Base-by-base conservation (phyloP, 2,329 filamentous ascomycete species). In the Aspergillus texensis region DNA sequence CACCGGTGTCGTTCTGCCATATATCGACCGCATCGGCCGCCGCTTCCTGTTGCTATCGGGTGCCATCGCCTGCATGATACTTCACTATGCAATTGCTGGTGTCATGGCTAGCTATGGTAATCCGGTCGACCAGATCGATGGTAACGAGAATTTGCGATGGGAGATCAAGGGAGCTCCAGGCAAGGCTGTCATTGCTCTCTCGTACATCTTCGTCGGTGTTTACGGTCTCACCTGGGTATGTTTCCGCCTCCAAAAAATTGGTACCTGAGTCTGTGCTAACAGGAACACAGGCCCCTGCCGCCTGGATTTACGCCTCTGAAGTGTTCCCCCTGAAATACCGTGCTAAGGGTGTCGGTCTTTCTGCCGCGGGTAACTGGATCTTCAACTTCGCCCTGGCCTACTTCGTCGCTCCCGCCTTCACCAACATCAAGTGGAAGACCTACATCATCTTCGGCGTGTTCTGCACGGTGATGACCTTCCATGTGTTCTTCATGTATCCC, bases 401-500 rank as follows among this genome's bases (percentile, higher is more conserved):
- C 72, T 88, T 88, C 66, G 83, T 86, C 0, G 84, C 86, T 0
- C 85, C 85, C 0, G 83, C 85, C 0, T 88, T 88, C 67, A 83
- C 83, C 67, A 87, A 83, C 72, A 87, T 87, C 68, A 70, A 81
- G 67, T 87, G 84, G 80, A 77, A 85, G 71, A 88, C 88, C 65
- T 94, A 93, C 78, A 86, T 93, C 75, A 85, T 94, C 67, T 94
- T 94, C 72, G 91, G 85, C 1, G 84, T 89, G 5, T 92, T 93
- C 80, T 92, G 91, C 72, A 84, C 83, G 0, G 83, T 83, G 6
- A 90, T 91, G 70, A 88, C 88, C 46, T 74, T 93, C 58, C 90
- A 93, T 74, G 88, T 91, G 72, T 86, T 86, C 75, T 82, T 93
- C 68, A 78, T 82, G 36, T 89, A 87, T 62, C 89, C 89, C 0